These are phyloP conservation scores for Trichoderma semiorbis DNA, from an alignment of 2,329 filamentous ascomycete species.

Conservation along the genomic window DNA sequence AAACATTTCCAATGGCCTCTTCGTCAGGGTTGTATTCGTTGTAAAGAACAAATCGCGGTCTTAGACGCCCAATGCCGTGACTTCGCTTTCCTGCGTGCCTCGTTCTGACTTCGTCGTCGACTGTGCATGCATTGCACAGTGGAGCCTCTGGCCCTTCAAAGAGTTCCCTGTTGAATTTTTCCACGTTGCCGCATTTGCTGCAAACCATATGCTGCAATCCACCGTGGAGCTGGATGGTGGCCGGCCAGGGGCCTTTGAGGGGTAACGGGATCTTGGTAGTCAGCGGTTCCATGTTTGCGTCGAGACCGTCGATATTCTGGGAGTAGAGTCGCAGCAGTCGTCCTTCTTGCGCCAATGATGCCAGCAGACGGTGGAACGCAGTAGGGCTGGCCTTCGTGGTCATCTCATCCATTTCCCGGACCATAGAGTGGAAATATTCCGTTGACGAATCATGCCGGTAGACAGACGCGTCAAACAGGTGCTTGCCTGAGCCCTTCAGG, in stretches of 20 bases:
- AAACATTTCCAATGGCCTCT: slow-evolving; percentile 90
- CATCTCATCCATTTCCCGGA: slow-evolving; percentile 78
- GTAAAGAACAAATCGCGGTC: slow-evolving; percentile 93
- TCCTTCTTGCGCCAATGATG: slow-evolving; percentile 81
- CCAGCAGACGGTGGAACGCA: slow-evolving; percentile 87
- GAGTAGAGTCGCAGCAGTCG: slow-evolving; percentile 88
- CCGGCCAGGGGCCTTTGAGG: slow-evolving; percentile 84
- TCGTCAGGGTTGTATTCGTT: slow-evolving; percentile 97
- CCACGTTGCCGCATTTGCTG: slow-evolving; percentile 79
- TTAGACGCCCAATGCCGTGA: slow-evolving; percentile 84
- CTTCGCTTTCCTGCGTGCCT: slow-evolving; percentile 78
- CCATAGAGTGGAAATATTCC: slow-evolving; percentile 92
- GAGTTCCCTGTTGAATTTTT: slow-evolving; percentile 70
- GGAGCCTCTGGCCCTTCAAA: slow-evolving; percentile 85
- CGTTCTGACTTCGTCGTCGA: slow-evolving; percentile 72
- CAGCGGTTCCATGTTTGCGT: slow-evolving; percentile 77
- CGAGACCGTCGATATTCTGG: slow-evolving; percentile 95
- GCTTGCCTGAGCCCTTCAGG: slow-evolving; percentile 83
- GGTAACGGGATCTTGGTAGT: slow-evolving; percentile 77
- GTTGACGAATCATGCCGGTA: slow-evolving; percentile 91
- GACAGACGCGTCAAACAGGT: slow-evolving; percentile 94
- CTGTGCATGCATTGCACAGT: slow-evolving; percentile 70
- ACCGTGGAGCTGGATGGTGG: slow-evolving; percentile 89
- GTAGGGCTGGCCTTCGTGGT: slow-evolving; percentile 77
- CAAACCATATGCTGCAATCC: slow-evolving; percentile 96